Evolutionary conservation across 371 early-diverging fungal species (phyloP).

Genomic region (Parasitella parasitica): DNA sequence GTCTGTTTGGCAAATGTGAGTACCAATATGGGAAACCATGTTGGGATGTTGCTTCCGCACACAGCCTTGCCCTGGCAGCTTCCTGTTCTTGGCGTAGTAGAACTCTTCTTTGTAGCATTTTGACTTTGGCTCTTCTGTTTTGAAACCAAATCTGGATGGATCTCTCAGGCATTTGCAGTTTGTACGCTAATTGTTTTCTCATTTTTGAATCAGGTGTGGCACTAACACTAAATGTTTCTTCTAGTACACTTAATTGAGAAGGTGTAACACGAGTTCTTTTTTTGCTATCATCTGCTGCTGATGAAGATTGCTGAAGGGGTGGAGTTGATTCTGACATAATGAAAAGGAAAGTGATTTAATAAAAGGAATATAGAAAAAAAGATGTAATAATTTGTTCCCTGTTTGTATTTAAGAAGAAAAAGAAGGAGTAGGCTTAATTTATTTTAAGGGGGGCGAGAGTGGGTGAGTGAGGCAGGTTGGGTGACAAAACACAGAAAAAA

Average conservation of each 20-base stretch:
- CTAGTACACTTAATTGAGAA: constrained; percentile 70
- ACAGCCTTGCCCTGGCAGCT: constrained; percentile 33
- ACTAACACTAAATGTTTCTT: constrained; percentile 70
- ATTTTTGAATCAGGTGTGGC: constrained; percentile 77
- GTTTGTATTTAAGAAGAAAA: too few species aligned
- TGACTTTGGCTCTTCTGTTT: constrained; percentile 95
- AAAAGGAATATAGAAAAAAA: constrained; percentile 12
- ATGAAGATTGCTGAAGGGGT: not conserved
- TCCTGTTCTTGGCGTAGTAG: constrained; percentile 58
- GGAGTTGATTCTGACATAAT: constrained; percentile 18
- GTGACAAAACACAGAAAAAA: not conserved
- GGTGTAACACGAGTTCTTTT: constrained; percentile 77
- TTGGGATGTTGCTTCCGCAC: constrained; percentile 34
- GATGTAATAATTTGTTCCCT: not conserved
- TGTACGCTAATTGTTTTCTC: constrained; percentile 81
- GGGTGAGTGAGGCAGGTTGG: not conserved
- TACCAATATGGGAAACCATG: constrained; percentile 14
- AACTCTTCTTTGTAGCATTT: constrained; percentile 62
- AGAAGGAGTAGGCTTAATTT: not conserved
- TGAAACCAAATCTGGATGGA: constrained; percentile 99
- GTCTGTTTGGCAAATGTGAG: not conserved
- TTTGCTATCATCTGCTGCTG: constrained; percentile 26
- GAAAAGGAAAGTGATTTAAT: constrained; percentile 4
- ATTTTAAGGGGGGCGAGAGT: constrained; percentile 1
- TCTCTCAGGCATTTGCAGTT: constrained; percentile 90